Percentiles rank a stretch among this genome's conserved stretches.
Evolutionary conservation across 2,329 filamentous ascomycete genomes (phyloP).

Genomic region (Alternaria ethzedia): DNA sequence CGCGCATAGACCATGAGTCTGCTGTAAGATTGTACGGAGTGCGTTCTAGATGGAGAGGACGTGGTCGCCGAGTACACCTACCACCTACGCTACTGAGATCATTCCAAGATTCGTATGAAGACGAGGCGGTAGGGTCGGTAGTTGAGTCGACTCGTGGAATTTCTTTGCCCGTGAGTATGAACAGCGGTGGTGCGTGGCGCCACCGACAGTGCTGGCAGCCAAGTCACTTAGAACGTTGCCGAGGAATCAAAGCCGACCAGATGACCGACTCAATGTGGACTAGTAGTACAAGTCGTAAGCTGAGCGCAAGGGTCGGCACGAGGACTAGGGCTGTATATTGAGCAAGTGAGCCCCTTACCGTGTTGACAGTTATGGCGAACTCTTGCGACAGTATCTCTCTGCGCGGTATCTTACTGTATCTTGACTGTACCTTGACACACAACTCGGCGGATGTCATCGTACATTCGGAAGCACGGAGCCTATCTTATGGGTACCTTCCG

Average conservation of each 20-base stretch:
- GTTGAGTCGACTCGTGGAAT: slow-evolving; percentile 6
- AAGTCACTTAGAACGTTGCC: not conserved
- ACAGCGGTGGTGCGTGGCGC: not conserved
- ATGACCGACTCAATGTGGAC: not conserved
- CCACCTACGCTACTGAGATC: not conserved
- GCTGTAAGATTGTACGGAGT: not conserved
- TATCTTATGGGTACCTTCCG: not conserved
- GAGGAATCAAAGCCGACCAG: not conserved
- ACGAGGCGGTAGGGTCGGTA: not conserved
- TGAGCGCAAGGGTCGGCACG: not conserved
- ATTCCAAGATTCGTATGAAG: not conserved
- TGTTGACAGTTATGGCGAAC: not conserved
- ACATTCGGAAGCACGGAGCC: not conserved
- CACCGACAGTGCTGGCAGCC: not conserved
- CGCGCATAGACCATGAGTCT: not conserved
- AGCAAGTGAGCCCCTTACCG: not conserved
- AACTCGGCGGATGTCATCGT: not conserved
- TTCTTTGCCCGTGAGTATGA: slow-evolving; percentile 6
- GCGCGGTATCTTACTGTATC: not conserved
- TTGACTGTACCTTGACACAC: not conserved
- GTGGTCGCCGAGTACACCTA: not conserved
- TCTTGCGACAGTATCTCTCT: not conserved
- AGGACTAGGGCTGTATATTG: not conserved
- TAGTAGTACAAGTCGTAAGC: not conserved
- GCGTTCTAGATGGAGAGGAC: not conserved